These are phyloP conservation scores for Globisporangium polare DNA, from an alignment of 352 stramenopile genomes.

Conservation along the genomic window DNA sequence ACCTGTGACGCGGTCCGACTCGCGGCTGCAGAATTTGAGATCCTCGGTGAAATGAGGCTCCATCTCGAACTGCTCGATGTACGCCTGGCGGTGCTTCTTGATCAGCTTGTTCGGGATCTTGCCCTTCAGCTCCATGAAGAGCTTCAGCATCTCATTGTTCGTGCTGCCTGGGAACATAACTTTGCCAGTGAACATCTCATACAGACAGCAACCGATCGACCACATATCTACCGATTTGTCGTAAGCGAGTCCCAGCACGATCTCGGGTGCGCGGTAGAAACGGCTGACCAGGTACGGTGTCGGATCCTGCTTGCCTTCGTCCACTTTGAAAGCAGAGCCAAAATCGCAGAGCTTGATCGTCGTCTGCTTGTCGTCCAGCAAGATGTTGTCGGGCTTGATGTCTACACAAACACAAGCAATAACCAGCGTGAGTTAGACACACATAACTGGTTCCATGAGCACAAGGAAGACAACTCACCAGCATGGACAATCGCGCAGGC, in stretches of 20 bases:
- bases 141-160: constrained; percentile 98
- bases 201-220: constrained; percentile 95
- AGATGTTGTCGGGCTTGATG: constrained; percentile 98
- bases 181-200: constrained; percentile 97
- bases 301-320: constrained; percentile 89
- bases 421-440: constrained; percentile 6
- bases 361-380: constrained; percentile 94
- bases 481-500: constrained; percentile 91
- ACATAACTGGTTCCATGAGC: not conserved
- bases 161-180: constrained; percentile 96
- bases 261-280: constrained; percentile 98
- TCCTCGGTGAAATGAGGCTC: constrained; percentile 87
- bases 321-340: constrained; percentile 93
- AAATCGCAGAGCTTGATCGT: constrained; percentile 98
- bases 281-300: constrained; percentile 98
- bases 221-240: constrained; percentile 97
- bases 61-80: constrained; percentile 80
- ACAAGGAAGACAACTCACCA: constrained; percentile 29
- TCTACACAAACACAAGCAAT: constrained; percentile 44
- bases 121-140: constrained; percentile 96
- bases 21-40: constrained; percentile 80
- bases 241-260: constrained; percentile 88
- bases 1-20: constrained; percentile 81
- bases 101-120: constrained; percentile 86
- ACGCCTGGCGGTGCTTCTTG: constrained; percentile 72